These are phyloP conservation scores for Suhomyces emberorum DNA, from an alignment of 805 yeast species.

Conservation along the genomic window DNA sequence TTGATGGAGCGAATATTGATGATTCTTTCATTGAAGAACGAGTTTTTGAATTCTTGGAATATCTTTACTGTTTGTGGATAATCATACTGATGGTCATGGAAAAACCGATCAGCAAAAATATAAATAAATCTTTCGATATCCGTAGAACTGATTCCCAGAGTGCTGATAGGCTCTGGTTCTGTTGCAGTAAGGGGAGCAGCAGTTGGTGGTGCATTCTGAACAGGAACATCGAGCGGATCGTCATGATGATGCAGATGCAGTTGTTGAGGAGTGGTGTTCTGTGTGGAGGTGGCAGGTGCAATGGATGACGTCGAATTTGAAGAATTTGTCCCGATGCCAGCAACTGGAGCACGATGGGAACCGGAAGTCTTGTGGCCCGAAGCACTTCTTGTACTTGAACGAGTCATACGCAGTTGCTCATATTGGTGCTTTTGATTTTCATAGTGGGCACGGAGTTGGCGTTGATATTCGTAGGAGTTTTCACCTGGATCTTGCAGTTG, in stretches of 20 bases:
- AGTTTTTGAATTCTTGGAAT: slow-evolving; percentile 41
- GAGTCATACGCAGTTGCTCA: slow-evolving; percentile 6
- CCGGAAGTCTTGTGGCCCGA: slow-evolving; percentile 2
- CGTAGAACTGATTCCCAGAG: slow-evolving; percentile 9
- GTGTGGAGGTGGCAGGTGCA: background rate
- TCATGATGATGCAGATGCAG: slow-evolving; percentile 5
- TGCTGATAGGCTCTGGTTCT: slow-evolving; percentile 1
- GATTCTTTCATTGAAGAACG: slow-evolving; percentile 41
- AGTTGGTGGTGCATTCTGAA: background rate
- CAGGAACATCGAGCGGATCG: slow-evolving; percentile 2
- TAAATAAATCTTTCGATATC: slow-evolving; percentile 41
- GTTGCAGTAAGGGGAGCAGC: slow-evolving; percentile 1
- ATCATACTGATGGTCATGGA: slow-evolving; percentile 37
- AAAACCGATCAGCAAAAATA: slow-evolving; percentile 41
- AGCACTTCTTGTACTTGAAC: slow-evolving; percentile 4
- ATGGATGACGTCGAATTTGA: background rate
- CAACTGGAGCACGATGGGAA: slow-evolving; percentile 1
- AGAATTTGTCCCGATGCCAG: background rate
- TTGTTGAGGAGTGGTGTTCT: slow-evolving; percentile 4
- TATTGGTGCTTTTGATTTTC: slow-evolving; percentile 21
- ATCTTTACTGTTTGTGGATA: slow-evolving; percentile 43
- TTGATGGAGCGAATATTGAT: slow-evolving; percentile 20
- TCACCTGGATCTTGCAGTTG: slow-evolving; percentile 5
- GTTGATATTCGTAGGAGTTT: slow-evolving; percentile 17
- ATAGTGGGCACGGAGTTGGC: slow-evolving; percentile 22